phyloP scores from a whole-genome alignment of 345 rosid species.

The Aquilaria malaccensis region DNA sequence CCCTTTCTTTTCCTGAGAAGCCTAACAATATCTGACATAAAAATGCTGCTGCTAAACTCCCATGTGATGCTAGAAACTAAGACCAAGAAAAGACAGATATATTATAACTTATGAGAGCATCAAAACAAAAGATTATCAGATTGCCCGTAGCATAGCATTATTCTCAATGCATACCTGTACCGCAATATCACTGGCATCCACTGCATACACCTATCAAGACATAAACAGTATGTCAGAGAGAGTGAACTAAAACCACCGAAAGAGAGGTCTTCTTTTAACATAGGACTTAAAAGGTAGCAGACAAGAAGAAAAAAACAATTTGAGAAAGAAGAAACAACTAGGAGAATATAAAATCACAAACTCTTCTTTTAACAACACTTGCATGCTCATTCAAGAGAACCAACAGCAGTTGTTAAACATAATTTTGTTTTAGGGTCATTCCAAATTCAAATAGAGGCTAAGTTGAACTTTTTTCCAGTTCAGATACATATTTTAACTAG shows the following conservation, averaged over 20 bases:
- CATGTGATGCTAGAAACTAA: too few relatives aligned
- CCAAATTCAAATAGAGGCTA: background rate
- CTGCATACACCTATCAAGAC: slow-evolving; percentile 79
- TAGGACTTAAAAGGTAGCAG: background rate
- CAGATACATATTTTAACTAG: slow-evolving; percentile 1
- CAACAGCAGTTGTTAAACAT: background rate
- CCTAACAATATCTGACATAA: too few relatives aligned
- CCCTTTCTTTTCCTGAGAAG: too few relatives aligned
- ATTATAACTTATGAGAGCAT: too few relatives aligned
- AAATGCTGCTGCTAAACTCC: too few relatives aligned
- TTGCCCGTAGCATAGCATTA: slow-evolving; percentile 8
- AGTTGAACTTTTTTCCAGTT: background rate
- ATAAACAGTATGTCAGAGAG: slow-evolving; percentile 7
- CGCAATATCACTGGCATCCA: slow-evolving; percentile 97
- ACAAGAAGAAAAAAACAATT: background rate
- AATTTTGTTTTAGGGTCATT: background rate
- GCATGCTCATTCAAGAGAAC: background rate
- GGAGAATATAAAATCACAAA: background rate
- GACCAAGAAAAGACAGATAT: too few relatives aligned
- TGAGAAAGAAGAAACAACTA: background rate
- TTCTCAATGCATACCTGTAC: slow-evolving; percentile 58
- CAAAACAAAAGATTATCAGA: background rate
- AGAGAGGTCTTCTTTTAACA: background rate
- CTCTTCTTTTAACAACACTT: too few relatives aligned
- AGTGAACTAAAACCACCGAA: background rate